Evolutionary conservation across 768 basidiomycete genomes (phyloP).

Genomic region (Leccinum longicurvipes): DNA sequence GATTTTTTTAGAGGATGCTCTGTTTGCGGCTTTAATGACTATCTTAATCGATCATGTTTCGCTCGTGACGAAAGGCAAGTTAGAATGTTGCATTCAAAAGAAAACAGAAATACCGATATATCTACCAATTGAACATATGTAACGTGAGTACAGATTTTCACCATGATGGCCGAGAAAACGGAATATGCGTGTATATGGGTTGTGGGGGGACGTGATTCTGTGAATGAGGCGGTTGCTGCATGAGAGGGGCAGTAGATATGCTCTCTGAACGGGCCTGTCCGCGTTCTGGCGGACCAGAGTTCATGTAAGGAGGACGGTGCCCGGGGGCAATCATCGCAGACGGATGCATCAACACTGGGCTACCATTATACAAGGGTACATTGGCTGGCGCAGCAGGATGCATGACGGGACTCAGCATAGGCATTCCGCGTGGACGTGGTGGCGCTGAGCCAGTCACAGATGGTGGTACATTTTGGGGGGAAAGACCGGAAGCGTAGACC

Average conservation of each 20-base stretch:
- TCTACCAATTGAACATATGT: constrained; percentile 23
- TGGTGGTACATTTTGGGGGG: constrained; percentile 36
- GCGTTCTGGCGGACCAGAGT: constrained; percentile 49
- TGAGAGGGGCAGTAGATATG: constrained; percentile 38
- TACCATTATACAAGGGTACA: constrained; percentile 57
- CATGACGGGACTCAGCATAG: constrained; percentile 74
- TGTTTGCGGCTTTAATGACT: constrained; percentile 17
- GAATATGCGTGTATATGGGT: constrained; percentile 29
- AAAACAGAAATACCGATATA: constrained; percentile 33
- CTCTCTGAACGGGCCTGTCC: constrained; percentile 48
- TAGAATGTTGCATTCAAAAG: constrained; percentile 23
- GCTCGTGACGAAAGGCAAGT: constrained; percentile 7
- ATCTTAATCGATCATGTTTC: neutral
- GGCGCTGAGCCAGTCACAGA: constrained; percentile 29
- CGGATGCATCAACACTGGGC: constrained; percentile 64
- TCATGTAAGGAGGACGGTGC: constrained; percentile 37
- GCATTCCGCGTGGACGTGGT: constrained; percentile 48
- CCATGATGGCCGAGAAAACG: constrained; percentile 31
- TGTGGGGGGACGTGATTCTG: constrained; percentile 26
- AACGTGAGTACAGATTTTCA: constrained; percentile 19
- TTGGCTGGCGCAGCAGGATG: constrained; percentile 46
- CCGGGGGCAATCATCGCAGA: constrained; percentile 38
- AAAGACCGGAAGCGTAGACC: constrained; percentile 45
- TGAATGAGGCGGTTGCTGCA: constrained; percentile 36
- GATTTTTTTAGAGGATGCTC: constrained; percentile 13